Conservation (phyloP, 1,284 basidiomycete genomes). For the Puccinia triticina region DNA sequence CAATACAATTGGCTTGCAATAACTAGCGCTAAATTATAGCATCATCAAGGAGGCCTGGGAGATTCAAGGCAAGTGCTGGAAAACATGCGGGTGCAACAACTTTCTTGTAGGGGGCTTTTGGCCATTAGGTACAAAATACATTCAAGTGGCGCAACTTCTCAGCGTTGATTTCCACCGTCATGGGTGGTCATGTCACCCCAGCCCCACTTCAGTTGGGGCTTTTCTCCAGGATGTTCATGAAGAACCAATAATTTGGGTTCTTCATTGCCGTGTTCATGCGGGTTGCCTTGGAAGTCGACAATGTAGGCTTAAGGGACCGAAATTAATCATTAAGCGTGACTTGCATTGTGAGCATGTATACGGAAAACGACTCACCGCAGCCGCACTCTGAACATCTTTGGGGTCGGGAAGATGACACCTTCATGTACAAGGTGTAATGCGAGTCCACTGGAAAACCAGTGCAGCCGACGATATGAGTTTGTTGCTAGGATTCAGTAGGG, state of each 20-base stretch:
- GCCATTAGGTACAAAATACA: constrained; percentile 32
- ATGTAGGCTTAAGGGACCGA: constrained; percentile 55
- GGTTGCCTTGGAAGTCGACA: constrained; percentile 57
- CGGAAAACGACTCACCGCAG: constrained; percentile 67
- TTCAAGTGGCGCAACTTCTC: not conserved
- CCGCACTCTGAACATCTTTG: constrained; percentile 88
- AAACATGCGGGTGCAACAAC: not conserved
- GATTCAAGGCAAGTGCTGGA: not conserved
- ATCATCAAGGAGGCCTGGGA: too few relatives aligned
- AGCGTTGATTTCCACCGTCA: constrained; percentile 47
- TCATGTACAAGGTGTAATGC: constrained; percentile 85
- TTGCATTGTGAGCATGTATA: not conserved
- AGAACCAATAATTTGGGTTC: constrained; percentile 32
- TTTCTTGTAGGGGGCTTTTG: not conserved
- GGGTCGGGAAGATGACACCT: constrained; percentile 66
- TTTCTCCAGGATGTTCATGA: constrained; percentile 48
- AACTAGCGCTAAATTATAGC: not conserved
- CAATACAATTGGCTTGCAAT: not conserved
- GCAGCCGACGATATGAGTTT: constrained; percentile 82
- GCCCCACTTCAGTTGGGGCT: constrained; percentile 48
- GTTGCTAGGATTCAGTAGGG: constrained; percentile 65
- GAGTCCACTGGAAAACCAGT: constrained; percentile 89
- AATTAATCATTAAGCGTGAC: not conserved
- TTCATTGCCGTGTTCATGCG: constrained; percentile 46
- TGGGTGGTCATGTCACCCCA: constrained; percentile 50